Base-by-base conservation (phyloP, 495 filamentous ascomycete genomes). In the Penicillium arizonense region DNA sequence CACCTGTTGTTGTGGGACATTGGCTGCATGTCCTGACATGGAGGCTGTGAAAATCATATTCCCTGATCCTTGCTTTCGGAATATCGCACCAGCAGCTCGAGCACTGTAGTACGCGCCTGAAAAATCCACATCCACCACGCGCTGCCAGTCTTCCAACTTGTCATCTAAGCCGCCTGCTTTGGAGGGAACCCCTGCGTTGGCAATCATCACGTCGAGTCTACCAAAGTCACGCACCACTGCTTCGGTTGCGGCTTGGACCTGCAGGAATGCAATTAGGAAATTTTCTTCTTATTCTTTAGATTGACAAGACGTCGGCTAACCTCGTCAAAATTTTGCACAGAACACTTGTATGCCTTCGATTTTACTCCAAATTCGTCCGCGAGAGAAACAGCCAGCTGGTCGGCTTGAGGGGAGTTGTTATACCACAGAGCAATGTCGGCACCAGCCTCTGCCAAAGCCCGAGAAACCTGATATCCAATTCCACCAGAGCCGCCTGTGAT, bases 71-170 rank as follows among this genome's bases (percentile, higher is more conserved):
- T 78, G 88, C 47, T 78, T 78, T 53, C 83, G 75, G 42, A 90
- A 73, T 59, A 77, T 76, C 48, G 80, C 67, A 72, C 40, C 71
- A 14, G 88, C 88, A 7, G 80, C 84, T 43, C 80, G 80, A 18
- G 90, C 90, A 62, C 82, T 89, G 72, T 86, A 89, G 63, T 84
- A 89, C 13, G 83, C 84, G 49, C 88, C 84, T 62, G 89, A 86
- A 28, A 93, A 68, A 65, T 95, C 88, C 18, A 87, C 88, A 30
- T 74, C 65, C 26, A 90, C 67, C 26, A 91, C 81, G 33, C 82
- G 75, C 23, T 72, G 74, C 76, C 88, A 90, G 53, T 81, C 77
- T 13, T 82, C 76, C 42, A 82, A 52, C 1, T 75, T 68, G 20
- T 80, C 83, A 48, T 88, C 83, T 16, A 88, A 65, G 53, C 81